Percentiles rank a stretch among this genome's conserved stretches.
phyloP scores from a whole-genome alignment of 441 rosid genomes.

The Pelargonium australe region DNA sequence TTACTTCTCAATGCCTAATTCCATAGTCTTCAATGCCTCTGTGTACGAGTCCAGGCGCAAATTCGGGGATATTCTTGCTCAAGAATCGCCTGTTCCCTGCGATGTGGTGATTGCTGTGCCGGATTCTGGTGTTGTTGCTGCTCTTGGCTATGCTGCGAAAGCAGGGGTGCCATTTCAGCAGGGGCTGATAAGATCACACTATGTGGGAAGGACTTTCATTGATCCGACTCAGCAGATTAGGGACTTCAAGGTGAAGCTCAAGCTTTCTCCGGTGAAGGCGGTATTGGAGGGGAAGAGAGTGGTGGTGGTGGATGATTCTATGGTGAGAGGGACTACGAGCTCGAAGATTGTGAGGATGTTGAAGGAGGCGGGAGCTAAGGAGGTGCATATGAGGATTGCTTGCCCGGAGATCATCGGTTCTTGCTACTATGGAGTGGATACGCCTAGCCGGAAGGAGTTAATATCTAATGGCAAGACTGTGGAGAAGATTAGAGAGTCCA shows the following conservation, averaged over 20 bases:
- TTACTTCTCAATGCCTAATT: slow-evolving; percentile 71
- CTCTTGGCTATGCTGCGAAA: slow-evolving; percentile 76
- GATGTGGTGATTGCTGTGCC: slow-evolving; percentile 95
- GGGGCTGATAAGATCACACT: slow-evolving; percentile 88
- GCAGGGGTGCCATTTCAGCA: slow-evolving; percentile 82
- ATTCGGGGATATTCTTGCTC: slow-evolving; percentile 69
- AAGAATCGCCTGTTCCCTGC: too few species aligned
- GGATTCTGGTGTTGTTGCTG: slow-evolving; percentile 92
- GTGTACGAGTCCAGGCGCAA: slow-evolving; percentile 58
- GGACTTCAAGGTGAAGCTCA: slow-evolving; percentile 91
- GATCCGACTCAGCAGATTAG: slow-evolving; percentile 89
- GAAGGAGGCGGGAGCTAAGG: slow-evolving; percentile 83
- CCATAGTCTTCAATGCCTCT: slow-evolving; percentile 66
- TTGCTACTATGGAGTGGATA: slow-evolving; percentile 89
- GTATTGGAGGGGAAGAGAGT: slow-evolving; percentile 82
- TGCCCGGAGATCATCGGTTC: slow-evolving; percentile 82
- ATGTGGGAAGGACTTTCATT: slow-evolving; percentile 88
- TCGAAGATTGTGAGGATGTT: slow-evolving; percentile 77
- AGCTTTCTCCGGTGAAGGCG: slow-evolving; percentile 74
- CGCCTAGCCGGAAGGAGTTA: slow-evolving; percentile 82
- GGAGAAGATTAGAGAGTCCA: slow-evolving; percentile 59
- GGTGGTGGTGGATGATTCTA: slow-evolving; percentile 91
- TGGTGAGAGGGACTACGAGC: slow-evolving; percentile 84
- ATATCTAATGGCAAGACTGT: slow-evolving; percentile 76
- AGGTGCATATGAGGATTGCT: slow-evolving; percentile 94